Conservation (phyloP, 1,139 yeast genomes). For the Sugiyamaella japonica region DNA sequence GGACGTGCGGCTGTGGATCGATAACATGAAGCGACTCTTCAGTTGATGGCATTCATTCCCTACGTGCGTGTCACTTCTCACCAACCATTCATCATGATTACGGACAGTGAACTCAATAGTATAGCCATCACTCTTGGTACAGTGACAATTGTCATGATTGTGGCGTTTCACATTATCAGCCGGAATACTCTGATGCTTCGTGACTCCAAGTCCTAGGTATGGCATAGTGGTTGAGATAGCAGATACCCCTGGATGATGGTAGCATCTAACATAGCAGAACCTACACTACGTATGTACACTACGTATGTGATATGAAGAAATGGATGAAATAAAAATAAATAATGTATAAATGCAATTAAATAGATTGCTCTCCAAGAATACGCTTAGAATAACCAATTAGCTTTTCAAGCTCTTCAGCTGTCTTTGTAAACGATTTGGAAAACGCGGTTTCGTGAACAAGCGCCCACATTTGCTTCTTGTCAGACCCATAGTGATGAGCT, state of each 20-base stretch:
- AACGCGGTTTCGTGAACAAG: slow-evolving; percentile 52
- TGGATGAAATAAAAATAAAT: slow-evolving; percentile 8
- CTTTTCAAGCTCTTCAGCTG: slow-evolving; percentile 47
- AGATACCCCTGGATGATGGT: background rate
- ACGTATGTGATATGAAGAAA: slow-evolving; percentile 7
- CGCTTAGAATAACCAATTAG: slow-evolving; percentile 44
- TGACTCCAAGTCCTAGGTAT: slow-evolving; percentile 8
- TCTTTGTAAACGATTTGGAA: slow-evolving; percentile 49
- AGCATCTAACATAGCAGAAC: too few relatives aligned
- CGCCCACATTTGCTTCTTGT: slow-evolving; percentile 41
- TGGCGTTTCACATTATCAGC: slow-evolving; percentile 60
- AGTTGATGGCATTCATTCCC: background rate
- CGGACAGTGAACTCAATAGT: slow-evolving; percentile 73
- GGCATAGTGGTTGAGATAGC: background rate
- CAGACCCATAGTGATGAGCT: background rate
- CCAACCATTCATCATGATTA: slow-evolving; percentile 56
- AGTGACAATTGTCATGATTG: slow-evolving; percentile 65
- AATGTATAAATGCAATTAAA: slow-evolving; percentile 4
- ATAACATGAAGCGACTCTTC: background rate
- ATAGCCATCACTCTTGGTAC: slow-evolving; percentile 78
- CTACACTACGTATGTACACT: too few relatives aligned
- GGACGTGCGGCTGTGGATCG: slow-evolving; percentile 1
- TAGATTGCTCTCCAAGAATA: slow-evolving; percentile 48
- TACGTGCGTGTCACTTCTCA: slow-evolving; percentile 5
- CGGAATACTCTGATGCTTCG: slow-evolving; percentile 24